phyloP scores from a whole-genome alignment of 2,329 filamentous ascomycete species.

The Diaporthe sp. region DNA sequence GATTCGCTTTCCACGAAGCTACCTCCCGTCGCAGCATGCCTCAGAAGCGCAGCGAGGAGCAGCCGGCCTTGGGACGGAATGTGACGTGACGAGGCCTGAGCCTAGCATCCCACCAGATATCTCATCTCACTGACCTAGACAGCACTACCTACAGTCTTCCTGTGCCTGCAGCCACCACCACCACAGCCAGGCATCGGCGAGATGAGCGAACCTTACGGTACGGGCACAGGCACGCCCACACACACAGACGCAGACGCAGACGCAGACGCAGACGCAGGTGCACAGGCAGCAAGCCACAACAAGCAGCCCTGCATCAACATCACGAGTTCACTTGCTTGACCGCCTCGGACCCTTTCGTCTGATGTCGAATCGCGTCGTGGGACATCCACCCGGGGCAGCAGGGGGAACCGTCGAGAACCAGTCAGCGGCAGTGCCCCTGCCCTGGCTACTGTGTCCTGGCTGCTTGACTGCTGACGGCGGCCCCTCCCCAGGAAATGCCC shows the following conservation, averaged over 20 bases:
- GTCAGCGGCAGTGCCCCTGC: slow-evolving; percentile 21
- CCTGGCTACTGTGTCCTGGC: not conserved
- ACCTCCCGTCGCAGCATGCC: slow-evolving; percentile 8
- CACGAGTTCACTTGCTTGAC: slow-evolving; percentile 23
- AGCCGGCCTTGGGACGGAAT: slow-evolving; percentile 11
- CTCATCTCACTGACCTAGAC: not conserved
- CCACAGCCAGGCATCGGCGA: not conserved
- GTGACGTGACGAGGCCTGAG: slow-evolving; percentile 11
- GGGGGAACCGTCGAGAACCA: slow-evolving; percentile 16
- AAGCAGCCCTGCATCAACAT: slow-evolving; percentile 4
- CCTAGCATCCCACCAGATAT: not conserved
- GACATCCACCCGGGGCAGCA: slow-evolving; percentile 19
- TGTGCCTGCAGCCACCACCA: not conserved
- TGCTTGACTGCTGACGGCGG: not conserved
- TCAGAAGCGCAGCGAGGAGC: slow-evolving; percentile 6
- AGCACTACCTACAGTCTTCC: not conserved
- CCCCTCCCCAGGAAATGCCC: slow-evolving; percentile 1
- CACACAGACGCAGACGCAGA: not conserved
- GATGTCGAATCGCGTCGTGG: slow-evolving; percentile 27
- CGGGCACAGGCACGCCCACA: not conserved
- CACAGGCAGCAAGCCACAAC: not conserved
- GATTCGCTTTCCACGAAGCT: slow-evolving; percentile 17
- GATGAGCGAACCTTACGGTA: not conserved
- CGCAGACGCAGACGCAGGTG: too few relatives aligned
- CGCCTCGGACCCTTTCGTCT: slow-evolving; percentile 16